Base-by-base conservation (phyloP, 116 monocot species). In the Phalaenopsis hybrid region DNA sequence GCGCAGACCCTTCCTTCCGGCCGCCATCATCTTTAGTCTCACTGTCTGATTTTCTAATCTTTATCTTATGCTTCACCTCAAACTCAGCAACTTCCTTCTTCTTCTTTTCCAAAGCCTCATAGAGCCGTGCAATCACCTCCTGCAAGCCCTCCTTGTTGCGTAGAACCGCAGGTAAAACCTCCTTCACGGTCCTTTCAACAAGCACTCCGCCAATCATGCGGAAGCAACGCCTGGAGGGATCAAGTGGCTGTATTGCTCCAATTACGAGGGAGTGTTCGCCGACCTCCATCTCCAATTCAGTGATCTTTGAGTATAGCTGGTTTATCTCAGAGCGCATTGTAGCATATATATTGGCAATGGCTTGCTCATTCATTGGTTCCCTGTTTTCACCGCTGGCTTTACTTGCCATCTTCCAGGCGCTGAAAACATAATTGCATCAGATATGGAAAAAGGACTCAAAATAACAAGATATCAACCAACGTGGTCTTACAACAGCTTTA, bases 61-160 rank as follows among this genome's bases (percentile, higher is more conserved):
- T 97, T 84, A 97, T 97, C 91, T 94, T 94, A 51, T 97, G 86
- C 86, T 90, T 97, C 90, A 94, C 28, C 85, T 97, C 97, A 83
- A 97, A 97, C 77, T 97, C 97, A 0, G 84, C 37, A 16, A 97
- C 85, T 80, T 97, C 97, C 74, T 93, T 92, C 79, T 94, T 97
- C 88, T 97, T 97, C 87, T 84, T 94, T 86, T 97, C 97, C 44
- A 97, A 51, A 6, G 94, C 85, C 80, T 97, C 97, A 11, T 91
- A 85, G 21, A 97, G 89, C 46, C 97, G 86, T 23, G 90, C 81
- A 31, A 97, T 85, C 17, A 97, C 91, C 79, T 97, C 97, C 77
- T 92, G 91, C 8, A 97, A 85, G 17, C 97, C 97, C 20, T 92
- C 94, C 77, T 89, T 94, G 88, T 94, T 94, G 75, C 92, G 88